Conservation (phyloP, 2,329 filamentous ascomycete genomes). For the Trichoderma asperellum region DNA sequence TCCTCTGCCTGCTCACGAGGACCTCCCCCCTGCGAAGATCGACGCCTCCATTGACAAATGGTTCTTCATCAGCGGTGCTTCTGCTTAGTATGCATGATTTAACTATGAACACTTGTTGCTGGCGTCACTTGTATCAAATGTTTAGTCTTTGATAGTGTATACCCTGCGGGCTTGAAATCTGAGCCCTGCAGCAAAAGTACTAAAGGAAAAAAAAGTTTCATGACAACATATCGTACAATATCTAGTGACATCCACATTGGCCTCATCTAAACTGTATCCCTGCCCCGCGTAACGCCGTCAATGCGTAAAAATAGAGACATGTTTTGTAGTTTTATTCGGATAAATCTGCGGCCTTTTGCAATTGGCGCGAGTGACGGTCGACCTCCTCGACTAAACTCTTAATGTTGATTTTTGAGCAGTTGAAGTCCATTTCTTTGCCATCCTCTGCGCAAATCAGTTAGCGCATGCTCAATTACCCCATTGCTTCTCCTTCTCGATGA, state of each 20-base stretch:
- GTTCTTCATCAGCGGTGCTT: constrained; percentile 99
- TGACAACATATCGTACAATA: constrained; percentile 30
- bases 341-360: constrained; percentile 84
- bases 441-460: constrained; percentile 65
- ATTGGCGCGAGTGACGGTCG: constrained; percentile 80
- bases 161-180: constrained; percentile 28
- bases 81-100: constrained; percentile 59
- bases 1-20: constrained; percentile 77
- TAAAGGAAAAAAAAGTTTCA: constrained; percentile 37
- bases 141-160: constrained; percentile 22
- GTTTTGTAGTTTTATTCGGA: constrained; percentile 46
- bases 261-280: constrained; percentile 28
- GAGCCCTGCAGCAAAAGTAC: constrained; percentile 18
- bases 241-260: constrained; percentile 13
- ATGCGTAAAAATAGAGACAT: constrained; percentile 37
- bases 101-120: background rate
- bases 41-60: constrained; percentile 99
- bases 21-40: constrained; percentile 83
- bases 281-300: constrained; percentile 41
- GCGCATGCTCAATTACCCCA: constrained; percentile 5
- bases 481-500: too few relatives aligned
- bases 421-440: constrained; percentile 84
- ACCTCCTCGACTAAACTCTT: constrained; percentile 87
- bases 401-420: constrained; percentile 80
- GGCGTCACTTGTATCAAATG: constrained; percentile 20